These are phyloP conservation scores for Malassezia pachydermatis DNA, from an alignment of 1,284 basidiomycete species.

Conservation along the genomic window DNA sequence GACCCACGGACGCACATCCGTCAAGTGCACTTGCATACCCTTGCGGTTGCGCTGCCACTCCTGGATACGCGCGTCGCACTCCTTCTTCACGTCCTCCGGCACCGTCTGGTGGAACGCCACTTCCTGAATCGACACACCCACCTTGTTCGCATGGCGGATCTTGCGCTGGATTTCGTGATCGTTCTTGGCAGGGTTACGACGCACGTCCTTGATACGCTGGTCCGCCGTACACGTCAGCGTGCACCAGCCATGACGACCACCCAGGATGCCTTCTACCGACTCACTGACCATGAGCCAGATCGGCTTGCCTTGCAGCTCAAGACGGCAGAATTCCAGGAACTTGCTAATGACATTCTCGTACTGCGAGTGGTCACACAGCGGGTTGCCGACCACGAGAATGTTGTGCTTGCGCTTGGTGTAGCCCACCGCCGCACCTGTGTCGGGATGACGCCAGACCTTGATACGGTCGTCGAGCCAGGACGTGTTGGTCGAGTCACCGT, in stretches of 20 bases:
- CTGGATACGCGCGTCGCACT: slow-evolving; percentile 51
- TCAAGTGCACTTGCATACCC: slow-evolving; percentile 56
- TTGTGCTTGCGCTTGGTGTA: slow-evolving; percentile 50
- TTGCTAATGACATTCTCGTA: slow-evolving; percentile 50
- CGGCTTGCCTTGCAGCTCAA: slow-evolving; percentile 51
- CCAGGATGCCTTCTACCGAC: slow-evolving; percentile 52
- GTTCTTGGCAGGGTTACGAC: slow-evolving; percentile 49
- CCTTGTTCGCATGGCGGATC: slow-evolving; percentile 53
- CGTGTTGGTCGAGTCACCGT: slow-evolving; percentile 56
- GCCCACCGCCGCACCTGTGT: slow-evolving; percentile 53
- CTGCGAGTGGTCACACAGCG: slow-evolving; percentile 53
- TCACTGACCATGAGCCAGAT: slow-evolving; percentile 55
- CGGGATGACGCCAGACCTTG: slow-evolving; percentile 53
- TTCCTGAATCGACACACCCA: slow-evolving; percentile 52
- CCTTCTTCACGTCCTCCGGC: slow-evolving; percentile 49
- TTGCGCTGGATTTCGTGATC: slow-evolving; percentile 53
- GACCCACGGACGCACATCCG: slow-evolving; percentile 54
- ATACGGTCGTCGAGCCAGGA: slow-evolving; percentile 56
- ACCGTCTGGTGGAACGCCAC: slow-evolving; percentile 44
- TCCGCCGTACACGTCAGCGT: slow-evolving; percentile 54
- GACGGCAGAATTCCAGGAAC: slow-evolving; percentile 50
- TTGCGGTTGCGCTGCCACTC: slow-evolving; percentile 53
- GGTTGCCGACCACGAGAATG: slow-evolving; percentile 53
- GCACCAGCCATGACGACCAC: slow-evolving; percentile 53
- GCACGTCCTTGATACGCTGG: slow-evolving; percentile 53